Conservation (phyloP, 306 rosid genomes). For the Vigna radiata region DNA sequence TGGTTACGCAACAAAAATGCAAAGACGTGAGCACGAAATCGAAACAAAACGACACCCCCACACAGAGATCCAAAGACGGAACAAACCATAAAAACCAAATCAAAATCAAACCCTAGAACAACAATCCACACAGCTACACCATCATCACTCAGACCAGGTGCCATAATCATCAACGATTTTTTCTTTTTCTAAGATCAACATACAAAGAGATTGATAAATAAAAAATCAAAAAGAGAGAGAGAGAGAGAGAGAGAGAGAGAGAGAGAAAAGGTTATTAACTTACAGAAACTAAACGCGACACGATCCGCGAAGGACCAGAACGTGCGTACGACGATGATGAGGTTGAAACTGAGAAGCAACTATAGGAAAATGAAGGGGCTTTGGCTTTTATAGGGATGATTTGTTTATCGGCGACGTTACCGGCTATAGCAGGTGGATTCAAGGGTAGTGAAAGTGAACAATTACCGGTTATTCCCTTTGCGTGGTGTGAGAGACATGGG, state of each 20-base stretch:
- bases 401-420: slow-evolving; percentile 46
- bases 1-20: neutral
- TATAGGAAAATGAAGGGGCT: neutral
- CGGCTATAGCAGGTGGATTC: slow-evolving; percentile 59
- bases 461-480: slow-evolving; percentile 49
- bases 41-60: slow-evolving; percentile 16
- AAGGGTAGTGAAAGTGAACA: neutral
- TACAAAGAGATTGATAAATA: neutral
- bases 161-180: slow-evolving; percentile 28
- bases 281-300: slow-evolving; percentile 40
- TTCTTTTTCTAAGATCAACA: neutral
- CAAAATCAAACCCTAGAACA: slow-evolving; percentile 23
- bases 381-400: slow-evolving; percentile 23
- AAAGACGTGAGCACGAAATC: neutral
- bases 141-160: slow-evolving; percentile 6
- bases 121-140: neutral
- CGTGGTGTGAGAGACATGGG: slow-evolving; percentile 52
- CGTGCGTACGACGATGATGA: slow-evolving; percentile 46
- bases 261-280: neutral
- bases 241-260: neutral
- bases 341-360: slow-evolving; percentile 48
- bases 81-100: slow-evolving; percentile 2
- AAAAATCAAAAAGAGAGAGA: neutral
- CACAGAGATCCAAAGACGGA: slow-evolving; percentile 22
- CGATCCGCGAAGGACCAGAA: slow-evolving; percentile 48